Evolutionary conservation across 192 early-diverging fungal species (phyloP).

Genomic region (Coemansia sp.): DNA sequence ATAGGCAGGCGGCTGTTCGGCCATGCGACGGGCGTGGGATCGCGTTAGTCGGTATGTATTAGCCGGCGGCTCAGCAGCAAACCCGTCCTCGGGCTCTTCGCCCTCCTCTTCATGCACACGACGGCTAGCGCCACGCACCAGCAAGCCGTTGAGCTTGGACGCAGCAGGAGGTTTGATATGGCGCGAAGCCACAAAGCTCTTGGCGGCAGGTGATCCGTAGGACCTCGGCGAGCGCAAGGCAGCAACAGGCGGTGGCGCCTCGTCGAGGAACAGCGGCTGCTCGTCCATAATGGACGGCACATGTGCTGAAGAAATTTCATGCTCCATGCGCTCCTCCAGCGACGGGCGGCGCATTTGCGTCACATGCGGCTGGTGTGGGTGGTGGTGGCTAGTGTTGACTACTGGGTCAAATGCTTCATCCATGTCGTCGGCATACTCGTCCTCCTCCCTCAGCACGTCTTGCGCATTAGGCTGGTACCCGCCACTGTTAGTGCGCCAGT

Average conservation of each 20-base stretch:
- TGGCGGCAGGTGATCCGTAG: slow-evolving; percentile 51
- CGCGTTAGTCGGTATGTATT: slow-evolving; percentile 17
- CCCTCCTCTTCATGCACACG: neutral
- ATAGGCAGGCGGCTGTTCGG: neutral
- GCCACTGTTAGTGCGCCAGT: neutral
- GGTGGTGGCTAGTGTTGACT: slow-evolving; percentile 12
- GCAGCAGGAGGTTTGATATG: slow-evolving; percentile 24
- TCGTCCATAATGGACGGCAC: slow-evolving; percentile 47
- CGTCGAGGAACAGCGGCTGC: slow-evolving; percentile 49
- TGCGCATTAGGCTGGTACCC: slow-evolving; percentile 21
- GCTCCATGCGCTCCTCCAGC: slow-evolving; percentile 33
- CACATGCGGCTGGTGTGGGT: slow-evolving; percentile 26
- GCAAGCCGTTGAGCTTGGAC: slow-evolving; percentile 13
- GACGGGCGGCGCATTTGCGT: slow-evolving; percentile 24
- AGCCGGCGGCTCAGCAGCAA: slow-evolving; percentile 18
- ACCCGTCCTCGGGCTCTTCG: slow-evolving; percentile 17
- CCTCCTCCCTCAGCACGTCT: slow-evolving; percentile 42
- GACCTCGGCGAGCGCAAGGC: slow-evolving; percentile 24
- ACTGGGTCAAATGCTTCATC: slow-evolving; percentile 34
- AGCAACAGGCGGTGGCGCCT: slow-evolving; percentile 9
- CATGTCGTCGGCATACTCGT: slow-evolving; percentile 11
- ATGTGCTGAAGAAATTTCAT: slow-evolving; percentile 23
- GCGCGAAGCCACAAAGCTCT: slow-evolving; percentile 43
- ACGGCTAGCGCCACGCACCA: slow-evolving; percentile 12
- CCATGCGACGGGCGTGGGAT: slow-evolving; percentile 1